Conservation (phyloP, 345 rosid species). For the Leavenworthia alabamica region DNA sequence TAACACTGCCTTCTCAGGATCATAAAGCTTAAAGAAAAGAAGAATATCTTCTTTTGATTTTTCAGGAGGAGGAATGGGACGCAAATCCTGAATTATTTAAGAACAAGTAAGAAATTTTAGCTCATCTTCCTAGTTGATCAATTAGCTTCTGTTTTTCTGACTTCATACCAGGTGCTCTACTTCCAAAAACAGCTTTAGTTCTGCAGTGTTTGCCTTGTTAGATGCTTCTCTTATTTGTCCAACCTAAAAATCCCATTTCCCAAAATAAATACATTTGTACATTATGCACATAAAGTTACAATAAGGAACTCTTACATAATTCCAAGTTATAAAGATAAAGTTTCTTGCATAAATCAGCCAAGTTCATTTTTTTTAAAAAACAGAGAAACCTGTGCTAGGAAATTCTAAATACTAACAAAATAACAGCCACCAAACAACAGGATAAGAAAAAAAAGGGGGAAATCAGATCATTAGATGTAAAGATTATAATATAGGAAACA, state of each 20-base stretch:
- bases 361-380: slow-evolving; percentile 6
- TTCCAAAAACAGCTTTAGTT: slow-evolving; percentile 84
- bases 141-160: slow-evolving; percentile 6
- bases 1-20: slow-evolving; percentile 62
- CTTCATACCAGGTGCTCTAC: slow-evolving; percentile 56
- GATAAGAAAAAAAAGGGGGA: background rate
- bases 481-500: background rate
- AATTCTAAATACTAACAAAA: slow-evolving; percentile 2
- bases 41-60: slow-evolving; percentile 82
- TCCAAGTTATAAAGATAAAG: background rate
- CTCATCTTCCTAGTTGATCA: slow-evolving; percentile 5
- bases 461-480: background rate
- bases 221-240: slow-evolving; percentile 89
- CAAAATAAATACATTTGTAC: background rate
- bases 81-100: slow-evolving; percentile 52
- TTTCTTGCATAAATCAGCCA: background rate
- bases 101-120: slow-evolving; percentile 4
- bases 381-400: background rate
- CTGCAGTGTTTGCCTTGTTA: slow-evolving; percentile 75
- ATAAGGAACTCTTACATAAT: background rate
- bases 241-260: slow-evolving; percentile 46
- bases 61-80: slow-evolving; percentile 55
- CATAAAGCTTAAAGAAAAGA: slow-evolving; percentile 86
- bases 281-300: background rate
- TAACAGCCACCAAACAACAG: background rate